Evolutionary conservation across 2,329 filamentous ascomycete genomes (phyloP).

Genomic region (Curvularia hawaiiensis): DNA sequence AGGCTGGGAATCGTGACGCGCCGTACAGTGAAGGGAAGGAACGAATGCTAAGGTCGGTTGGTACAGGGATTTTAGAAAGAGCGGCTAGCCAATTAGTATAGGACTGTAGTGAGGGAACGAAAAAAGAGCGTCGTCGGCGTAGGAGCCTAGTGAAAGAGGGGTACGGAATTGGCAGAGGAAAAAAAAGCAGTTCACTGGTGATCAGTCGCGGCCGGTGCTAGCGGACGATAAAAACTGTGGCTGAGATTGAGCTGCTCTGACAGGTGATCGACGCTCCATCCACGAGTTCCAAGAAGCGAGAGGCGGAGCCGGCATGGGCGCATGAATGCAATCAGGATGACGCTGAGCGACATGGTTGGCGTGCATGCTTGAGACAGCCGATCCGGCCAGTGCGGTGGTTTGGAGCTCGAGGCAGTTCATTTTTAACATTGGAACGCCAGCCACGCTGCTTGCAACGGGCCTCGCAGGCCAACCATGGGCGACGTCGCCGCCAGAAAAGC

Average conservation of each 20-base stretch:
- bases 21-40: slow-evolving; percentile 16
- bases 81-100: slow-evolving; percentile 20
- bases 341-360: slow-evolving; percentile 24
- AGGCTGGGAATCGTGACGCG: slow-evolving; percentile 19
- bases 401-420: slow-evolving; percentile 16
- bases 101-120: slow-evolving; percentile 25
- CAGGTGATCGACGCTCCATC: slow-evolving; percentile 32
- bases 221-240: slow-evolving; percentile 26
- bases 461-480: slow-evolving; percentile 16
- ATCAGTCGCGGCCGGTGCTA: slow-evolving; percentile 14
- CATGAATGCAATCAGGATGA: slow-evolving; percentile 19
- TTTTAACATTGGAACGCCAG: slow-evolving; percentile 40
- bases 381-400: slow-evolving; percentile 29
- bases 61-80: slow-evolving; percentile 18
- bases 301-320: slow-evolving; percentile 28
- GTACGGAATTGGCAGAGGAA: slow-evolving; percentile 24
- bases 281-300: slow-evolving; percentile 26
- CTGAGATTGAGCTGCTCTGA: slow-evolving; percentile 16
- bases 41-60: slow-evolving; percentile 19
- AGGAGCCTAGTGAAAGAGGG: slow-evolving; percentile 16
- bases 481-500: slow-evolving; percentile 14
- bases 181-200: slow-evolving; percentile 27
- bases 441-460: slow-evolving; percentile 21
- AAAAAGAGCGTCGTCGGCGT: slow-evolving; percentile 29
- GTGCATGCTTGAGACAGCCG: slow-evolving; percentile 26